Base-by-base conservation (phyloP, 306 rosid species). In the Prunus campanulata region DNA sequence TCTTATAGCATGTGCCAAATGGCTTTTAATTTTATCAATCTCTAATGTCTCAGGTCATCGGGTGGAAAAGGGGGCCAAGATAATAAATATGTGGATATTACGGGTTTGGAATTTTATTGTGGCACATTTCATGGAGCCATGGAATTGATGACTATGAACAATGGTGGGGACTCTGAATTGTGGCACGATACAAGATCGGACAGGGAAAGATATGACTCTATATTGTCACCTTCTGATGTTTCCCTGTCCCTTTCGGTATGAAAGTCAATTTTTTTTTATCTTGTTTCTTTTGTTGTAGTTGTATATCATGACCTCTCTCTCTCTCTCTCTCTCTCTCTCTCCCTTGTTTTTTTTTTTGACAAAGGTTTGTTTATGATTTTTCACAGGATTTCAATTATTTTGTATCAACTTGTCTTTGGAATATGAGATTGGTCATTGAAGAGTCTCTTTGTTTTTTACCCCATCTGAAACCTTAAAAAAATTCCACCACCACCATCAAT, bases 211-310 rank as follows among this genome's bases (percentile, higher is more conserved):
- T 74, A 35, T 74, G 79, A 83, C 84, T 91, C 88, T 69, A 83
- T 94, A 77, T 71, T 92, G 88, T 90, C 93, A 60, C 95, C 98
- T 27, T 94, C 89, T 84, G 95, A 94, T 85, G 86, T 84, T 50
- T 83, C 87, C 72, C 80, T 94, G 84, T 83, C 84, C 66, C 90
- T 94, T 80, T 82, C 60, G 95, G 98, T 94, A 92, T 63, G 90
- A 60, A 73, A 68, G 57, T 74, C 62, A 47, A 63, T n/a, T 42
- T 77, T 71, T 68, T 63, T 13, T 10, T 15, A 13, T 19, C 19
- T 35, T 64, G 2, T 83, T 70, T 52, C 46, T 5, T 64, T 51
- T 5, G 8, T 54, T 70, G 30, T 42, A 19, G 63, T 52, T 51
- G 62, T 25, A 27, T 39, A 39, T 39, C 44, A 7, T 39, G 9